Percentiles rank a stretch among this genome's conserved stretches.
Evolutionary conservation across 2,329 filamentous ascomycete species (phyloP).

Genomic region (Penicillium sp.): DNA sequence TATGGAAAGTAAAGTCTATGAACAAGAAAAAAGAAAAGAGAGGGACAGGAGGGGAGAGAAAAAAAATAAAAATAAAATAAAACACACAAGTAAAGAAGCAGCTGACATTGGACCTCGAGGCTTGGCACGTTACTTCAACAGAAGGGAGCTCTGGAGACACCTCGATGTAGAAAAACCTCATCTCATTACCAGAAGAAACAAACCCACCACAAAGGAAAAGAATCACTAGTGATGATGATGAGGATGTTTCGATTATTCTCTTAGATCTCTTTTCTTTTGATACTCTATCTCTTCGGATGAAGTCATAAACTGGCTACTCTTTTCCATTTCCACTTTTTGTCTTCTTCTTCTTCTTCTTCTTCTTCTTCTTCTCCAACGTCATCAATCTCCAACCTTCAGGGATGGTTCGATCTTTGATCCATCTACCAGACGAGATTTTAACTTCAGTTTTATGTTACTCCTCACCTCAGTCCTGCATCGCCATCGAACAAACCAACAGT

Average conservation of each 20-base stretch:
- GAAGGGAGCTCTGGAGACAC: neutral
- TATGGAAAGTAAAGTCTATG: too few species aligned
- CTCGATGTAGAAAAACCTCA: neutral
- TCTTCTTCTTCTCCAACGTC: neutral
- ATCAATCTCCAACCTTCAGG: slow-evolving; percentile 17
- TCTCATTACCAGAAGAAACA: neutral
- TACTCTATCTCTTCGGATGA: neutral
- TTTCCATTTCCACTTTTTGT: neutral
- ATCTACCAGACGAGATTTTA: slow-evolving; percentile 80
- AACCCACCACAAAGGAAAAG: too few species aligned
- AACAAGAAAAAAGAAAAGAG: neutral
- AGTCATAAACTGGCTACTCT: neutral
- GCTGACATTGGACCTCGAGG: neutral
- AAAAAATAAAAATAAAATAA: too few species aligned
- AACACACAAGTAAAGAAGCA: neutral
- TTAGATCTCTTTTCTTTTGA: too few species aligned
- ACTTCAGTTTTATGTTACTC: slow-evolving; percentile 70
- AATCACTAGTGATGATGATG: too few species aligned
- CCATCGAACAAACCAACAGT: slow-evolving; percentile 60
- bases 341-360: neutral
- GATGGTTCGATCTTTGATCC: slow-evolving; percentile 35
- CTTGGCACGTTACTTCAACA: neutral
- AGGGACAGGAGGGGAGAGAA: too few species aligned
- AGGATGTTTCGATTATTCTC: too few species aligned
- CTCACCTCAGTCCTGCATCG: slow-evolving; percentile 50